A percentile compares a stretch with the other conserved stretches of the same genome.
Evolutionary conservation across 2,329 filamentous ascomycete genomes (phyloP).

Genomic region (Cladosporium colombiae): DNA sequence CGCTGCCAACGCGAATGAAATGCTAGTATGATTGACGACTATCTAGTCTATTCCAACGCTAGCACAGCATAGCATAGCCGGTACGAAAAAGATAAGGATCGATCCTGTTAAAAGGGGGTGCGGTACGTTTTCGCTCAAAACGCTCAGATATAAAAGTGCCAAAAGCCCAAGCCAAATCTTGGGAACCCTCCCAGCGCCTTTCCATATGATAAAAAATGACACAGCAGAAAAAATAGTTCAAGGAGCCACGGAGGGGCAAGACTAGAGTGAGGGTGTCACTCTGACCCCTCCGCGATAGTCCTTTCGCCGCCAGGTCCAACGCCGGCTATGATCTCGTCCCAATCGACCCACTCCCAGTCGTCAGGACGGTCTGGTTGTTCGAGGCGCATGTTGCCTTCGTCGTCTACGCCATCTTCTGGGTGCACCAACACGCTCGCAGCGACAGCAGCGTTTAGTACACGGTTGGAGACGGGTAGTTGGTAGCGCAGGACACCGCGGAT

Average conservation of each 20-base stretch:
- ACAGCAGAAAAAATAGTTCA: not conserved
- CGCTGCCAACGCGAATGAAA: not conserved
- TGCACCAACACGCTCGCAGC: conserved; percentile 44
- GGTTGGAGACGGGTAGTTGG: conserved; percentile 60
- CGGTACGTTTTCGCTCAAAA: conserved; percentile 2
- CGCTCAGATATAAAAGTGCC: not conserved
- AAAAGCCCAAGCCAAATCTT: not conserved
- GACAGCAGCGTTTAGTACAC: conserved; percentile 54
- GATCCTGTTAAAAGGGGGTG: not conserved
- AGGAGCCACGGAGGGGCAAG: not conserved
- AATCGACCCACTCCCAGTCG: conserved; percentile 37
- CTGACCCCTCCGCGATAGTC: not conserved
- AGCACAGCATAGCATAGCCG: not conserved
- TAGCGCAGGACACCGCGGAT: conserved; percentile 91
- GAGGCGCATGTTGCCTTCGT: conserved; percentile 34
- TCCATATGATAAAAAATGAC: not conserved
- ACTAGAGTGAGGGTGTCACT: not conserved
- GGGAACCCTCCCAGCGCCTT: not conserved
- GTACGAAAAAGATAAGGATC: not conserved
- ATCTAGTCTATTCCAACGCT: not conserved
- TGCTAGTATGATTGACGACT: not conserved
- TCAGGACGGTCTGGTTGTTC: conserved; percentile 32
- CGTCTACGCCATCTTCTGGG: conserved; percentile 41
- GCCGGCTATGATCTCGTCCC: conserved; percentile 23
- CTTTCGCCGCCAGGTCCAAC: not conserved